A percentile compares a stretch with the other conserved stretches of the same genome.
Evolutionary conservation across 257 asterid genomes (phyloP).

Genomic region (Marsdenia floribunda): DNA sequence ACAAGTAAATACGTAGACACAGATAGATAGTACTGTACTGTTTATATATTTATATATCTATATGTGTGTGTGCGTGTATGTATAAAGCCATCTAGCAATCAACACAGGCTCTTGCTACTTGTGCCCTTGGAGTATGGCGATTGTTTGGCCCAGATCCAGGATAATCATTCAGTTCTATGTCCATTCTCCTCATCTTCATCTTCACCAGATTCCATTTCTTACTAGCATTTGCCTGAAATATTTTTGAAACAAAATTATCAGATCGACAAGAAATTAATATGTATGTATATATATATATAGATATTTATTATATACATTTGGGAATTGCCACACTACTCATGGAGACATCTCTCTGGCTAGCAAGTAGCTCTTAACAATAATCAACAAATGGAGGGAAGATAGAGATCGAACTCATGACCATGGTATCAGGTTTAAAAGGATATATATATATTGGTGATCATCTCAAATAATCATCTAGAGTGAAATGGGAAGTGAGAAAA

Average conservation of each 20-base stretch:
- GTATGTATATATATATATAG: too few species aligned
- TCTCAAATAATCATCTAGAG: background rate
- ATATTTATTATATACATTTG: too few species aligned
- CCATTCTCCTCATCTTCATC: constrained; percentile 25
- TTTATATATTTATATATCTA: too few species aligned
- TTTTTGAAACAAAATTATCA: background rate
- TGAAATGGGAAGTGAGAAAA: background rate
- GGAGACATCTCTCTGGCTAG: too few species aligned
- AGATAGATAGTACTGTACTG: too few species aligned
- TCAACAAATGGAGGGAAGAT: too few species aligned
- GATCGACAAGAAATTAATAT: background rate
- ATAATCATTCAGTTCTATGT: constrained; percentile 51
- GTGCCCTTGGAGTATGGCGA: constrained; percentile 60
- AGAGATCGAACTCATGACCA: too few species aligned
- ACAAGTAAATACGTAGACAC: background rate
- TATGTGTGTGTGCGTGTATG: background rate
- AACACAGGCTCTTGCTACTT: constrained; percentile 31
- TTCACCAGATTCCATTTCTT: constrained; percentile 8
- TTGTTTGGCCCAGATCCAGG: constrained; percentile 72
- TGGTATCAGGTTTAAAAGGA: background rate
- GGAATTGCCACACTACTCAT: too few species aligned
- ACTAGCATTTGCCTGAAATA: constrained; percentile 29
- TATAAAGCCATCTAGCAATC: constrained; percentile 27
- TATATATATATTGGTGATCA: background rate
- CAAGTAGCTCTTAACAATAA: too few species aligned